phyloP scores from a whole-genome alignment of 148 eudicot genomes.

The Agrostemma githago region DNA sequence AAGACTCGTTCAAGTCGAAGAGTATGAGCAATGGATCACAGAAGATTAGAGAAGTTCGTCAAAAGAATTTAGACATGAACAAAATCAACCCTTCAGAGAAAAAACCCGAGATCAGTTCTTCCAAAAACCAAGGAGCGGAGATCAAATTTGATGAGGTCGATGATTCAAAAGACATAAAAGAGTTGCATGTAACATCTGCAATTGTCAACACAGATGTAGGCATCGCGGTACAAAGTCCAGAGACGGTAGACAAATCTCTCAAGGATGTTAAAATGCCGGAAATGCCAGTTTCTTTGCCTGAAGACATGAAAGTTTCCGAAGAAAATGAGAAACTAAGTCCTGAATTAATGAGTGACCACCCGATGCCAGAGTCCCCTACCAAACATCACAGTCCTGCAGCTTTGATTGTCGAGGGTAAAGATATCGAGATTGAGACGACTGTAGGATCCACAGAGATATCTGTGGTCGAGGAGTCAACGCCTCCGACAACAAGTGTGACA shows the following conservation, averaged over 20 bases:
- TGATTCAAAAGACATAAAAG: slow-evolving; percentile 36
- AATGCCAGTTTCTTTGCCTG: slow-evolving; percentile 16
- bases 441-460: slow-evolving; percentile 36
- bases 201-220: slow-evolving; percentile 28
- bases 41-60: background rate
- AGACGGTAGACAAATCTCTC: slow-evolving; percentile 13
- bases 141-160: slow-evolving; percentile 12
- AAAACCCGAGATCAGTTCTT: slow-evolving; percentile 19
- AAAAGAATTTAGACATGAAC: slow-evolving; percentile 30
- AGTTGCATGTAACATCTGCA: slow-evolving; percentile 41
- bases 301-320: slow-evolving; percentile 20
- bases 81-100: slow-evolving; percentile 33
- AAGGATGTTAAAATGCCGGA: slow-evolving; percentile 24
- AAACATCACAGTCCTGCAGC: slow-evolving; percentile 16
- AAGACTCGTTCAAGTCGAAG: slow-evolving; percentile 32
- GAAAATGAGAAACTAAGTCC: slow-evolving; percentile 20
- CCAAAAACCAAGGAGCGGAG: background rate
- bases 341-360: slow-evolving; percentile 21
- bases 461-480: slow-evolving; percentile 45
- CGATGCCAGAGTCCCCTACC: slow-evolving; percentile 30
- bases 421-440: slow-evolving; percentile 13
- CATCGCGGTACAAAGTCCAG: slow-evolving; percentile 4
- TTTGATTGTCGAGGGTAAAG: slow-evolving; percentile 17
- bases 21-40: slow-evolving; percentile 13
- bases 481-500: slow-evolving; percentile 32